phyloP scores from a whole-genome alignment of 768 basidiomycete genomes.

The Mycena kentingensis region DNA sequence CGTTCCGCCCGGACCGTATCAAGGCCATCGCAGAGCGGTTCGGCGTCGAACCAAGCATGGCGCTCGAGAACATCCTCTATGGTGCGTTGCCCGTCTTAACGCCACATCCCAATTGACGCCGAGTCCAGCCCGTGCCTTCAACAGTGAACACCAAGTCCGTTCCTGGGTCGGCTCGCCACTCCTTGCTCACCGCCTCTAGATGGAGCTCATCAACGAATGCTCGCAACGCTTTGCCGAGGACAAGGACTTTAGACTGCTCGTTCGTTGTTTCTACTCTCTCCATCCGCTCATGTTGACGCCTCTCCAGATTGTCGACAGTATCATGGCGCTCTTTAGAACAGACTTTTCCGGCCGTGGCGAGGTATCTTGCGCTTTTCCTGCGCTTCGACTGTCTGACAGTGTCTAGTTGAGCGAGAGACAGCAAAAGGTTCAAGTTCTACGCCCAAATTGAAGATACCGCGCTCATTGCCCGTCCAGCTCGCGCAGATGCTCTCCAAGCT shows the following conservation, averaged over 20 bases:
- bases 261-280: constrained; percentile 28
- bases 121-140: constrained; percentile 76
- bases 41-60: constrained; percentile 87
- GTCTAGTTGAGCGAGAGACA: constrained; percentile 93
- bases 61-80: constrained; percentile 89
- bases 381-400: constrained; percentile 87
- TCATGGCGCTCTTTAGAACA: constrained; percentile 95
- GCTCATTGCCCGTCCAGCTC: constrained; percentile 48
- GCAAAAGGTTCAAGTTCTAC: constrained; percentile 64
- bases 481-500: constrained; percentile 95
- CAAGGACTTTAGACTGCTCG: constrained; percentile 77
- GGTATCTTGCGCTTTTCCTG: constrained; percentile 75
- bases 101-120: neutral
- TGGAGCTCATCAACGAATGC: constrained; percentile 91
- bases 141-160: constrained; percentile 86
- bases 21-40: constrained; percentile 89
- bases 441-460: neutral
- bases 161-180: neutral
- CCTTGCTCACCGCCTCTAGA: constrained; percentile 42
- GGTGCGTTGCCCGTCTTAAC: constrained; percentile 42
- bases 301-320: constrained; percentile 86
- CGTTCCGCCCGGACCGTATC: constrained; percentile 93
- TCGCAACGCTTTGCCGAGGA: constrained; percentile 88
- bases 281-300: constrained; percentile 5
- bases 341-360: constrained; percentile 95